A percentile compares a stretch with the other conserved stretches of the same genome.
Evolutionary conservation across 805 yeast species (phyloP).

Genomic region (Saccharomyces cerevisiae): DNA sequence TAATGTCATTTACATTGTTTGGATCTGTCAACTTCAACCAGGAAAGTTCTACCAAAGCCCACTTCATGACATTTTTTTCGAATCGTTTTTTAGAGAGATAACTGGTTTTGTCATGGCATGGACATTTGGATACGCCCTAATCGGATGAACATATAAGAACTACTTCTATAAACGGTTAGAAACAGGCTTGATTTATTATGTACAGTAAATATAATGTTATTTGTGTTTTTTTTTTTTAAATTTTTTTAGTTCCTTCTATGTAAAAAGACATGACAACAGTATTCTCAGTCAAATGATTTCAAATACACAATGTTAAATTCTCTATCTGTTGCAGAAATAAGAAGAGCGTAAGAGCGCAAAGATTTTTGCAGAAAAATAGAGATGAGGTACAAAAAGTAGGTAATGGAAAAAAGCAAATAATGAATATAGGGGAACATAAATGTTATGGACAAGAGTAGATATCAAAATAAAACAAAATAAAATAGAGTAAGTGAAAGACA

Average conservation of each 20-base stretch:
- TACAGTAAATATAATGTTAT: constrained; percentile 2
- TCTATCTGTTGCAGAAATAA: not conserved
- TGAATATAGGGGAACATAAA: not conserved
- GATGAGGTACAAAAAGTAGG: constrained; percentile 1
- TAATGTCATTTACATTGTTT: constrained; percentile 26
- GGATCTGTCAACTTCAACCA: constrained; percentile 32
- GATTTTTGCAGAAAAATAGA: not conserved
- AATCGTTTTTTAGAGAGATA: constrained; percentile 39
- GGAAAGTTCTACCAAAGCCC: constrained; percentile 35
- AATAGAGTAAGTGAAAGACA: not conserved
- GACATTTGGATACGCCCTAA: constrained; percentile 47
- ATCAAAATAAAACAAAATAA: not conserved
- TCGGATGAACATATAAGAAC: constrained; percentile 19
- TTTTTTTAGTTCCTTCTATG: not conserved
- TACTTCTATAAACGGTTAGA: not conserved
- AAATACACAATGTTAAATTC: not conserved
- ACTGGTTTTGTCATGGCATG: constrained; percentile 51
- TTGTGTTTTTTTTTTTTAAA: not conserved
- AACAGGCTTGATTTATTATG: not conserved
- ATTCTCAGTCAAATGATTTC: not conserved
- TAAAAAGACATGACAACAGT: not conserved
- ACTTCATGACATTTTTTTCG: constrained; percentile 35
- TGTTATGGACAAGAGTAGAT: not conserved
- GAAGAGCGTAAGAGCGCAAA: not conserved
- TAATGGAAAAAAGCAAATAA: not conserved